phyloP scores from a whole-genome alignment of 495 filamentous ascomycete genomes.

The Aspergillus panamensis region DNA sequence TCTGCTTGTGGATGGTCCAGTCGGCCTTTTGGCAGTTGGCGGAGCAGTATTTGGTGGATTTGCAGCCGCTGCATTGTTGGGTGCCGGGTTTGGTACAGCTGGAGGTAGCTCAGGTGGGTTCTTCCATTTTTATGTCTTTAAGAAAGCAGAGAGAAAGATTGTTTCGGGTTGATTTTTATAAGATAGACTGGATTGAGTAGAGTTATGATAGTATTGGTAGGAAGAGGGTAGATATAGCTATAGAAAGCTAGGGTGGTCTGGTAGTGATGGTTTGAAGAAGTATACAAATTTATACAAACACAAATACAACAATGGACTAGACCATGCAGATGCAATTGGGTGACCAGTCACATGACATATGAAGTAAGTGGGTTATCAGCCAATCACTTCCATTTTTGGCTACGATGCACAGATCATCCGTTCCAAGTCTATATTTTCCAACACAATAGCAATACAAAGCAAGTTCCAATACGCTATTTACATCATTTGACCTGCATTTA shows the following conservation, averaged over 20 bases:
- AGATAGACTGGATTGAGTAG: neutral
- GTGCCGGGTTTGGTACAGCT: slow-evolving; percentile 3
- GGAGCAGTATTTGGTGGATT: slow-evolving; percentile 6
- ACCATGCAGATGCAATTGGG: neutral
- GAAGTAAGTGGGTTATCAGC: too few species aligned
- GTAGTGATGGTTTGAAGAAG: too few species aligned
- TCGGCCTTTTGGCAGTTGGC: slow-evolving; percentile 4
- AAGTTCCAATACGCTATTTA: too few species aligned
- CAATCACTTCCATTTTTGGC: neutral
- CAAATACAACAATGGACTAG: neutral
- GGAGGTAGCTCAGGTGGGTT: neutral
- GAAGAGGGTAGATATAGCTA: too few species aligned
- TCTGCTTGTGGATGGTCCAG: neutral
- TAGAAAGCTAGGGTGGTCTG: too few species aligned
- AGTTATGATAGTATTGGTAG: too few species aligned
- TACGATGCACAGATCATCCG: neutral
- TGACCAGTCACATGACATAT: too few species aligned
- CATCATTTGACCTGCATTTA: too few species aligned
- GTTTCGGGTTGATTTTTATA: neutral
- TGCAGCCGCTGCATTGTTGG: slow-evolving; percentile 5
- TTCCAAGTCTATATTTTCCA: neutral
- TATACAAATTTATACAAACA: too few species aligned
- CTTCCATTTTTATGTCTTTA: neutral
- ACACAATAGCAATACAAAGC: too few species aligned
- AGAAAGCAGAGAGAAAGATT: too few species aligned